These are phyloP conservation scores for Coffea eugenioides DNA, from an alignment of 257 asterid genomes.

Conservation along the genomic window DNA sequence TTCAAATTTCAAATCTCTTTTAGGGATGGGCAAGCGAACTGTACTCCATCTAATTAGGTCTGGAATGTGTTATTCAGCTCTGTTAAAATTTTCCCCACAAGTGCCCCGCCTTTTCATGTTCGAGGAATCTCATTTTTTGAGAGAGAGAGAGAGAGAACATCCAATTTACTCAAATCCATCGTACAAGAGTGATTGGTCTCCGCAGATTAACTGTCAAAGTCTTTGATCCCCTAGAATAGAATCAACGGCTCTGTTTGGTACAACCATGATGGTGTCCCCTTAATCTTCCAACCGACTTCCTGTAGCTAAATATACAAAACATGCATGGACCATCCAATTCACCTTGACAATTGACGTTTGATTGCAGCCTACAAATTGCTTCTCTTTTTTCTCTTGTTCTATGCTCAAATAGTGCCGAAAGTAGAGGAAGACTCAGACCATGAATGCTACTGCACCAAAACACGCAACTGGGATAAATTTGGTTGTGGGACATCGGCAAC, in stretches of 20 bases:
- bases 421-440: background rate
- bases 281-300: background rate
- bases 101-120: background rate
- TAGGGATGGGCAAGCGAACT: too few species aligned
- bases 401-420: background rate
- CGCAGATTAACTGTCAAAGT: background rate
- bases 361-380: background rate
- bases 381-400: background rate
- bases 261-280: background rate
- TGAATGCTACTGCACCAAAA: background rate
- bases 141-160: too few species aligned
- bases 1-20: too few species aligned
- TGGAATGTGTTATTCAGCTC: too few species aligned
- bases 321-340: slow-evolving; percentile 7
- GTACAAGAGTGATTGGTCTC: background rate
- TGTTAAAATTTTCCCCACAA: too few species aligned
- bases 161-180: background rate
- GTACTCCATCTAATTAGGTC: too few species aligned
- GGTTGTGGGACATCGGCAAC: background rate
- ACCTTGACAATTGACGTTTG: background rate
- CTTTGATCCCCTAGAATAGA: background rate
- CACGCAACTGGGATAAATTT: background rate
- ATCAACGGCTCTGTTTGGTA: background rate
- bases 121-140: background rate
- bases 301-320: background rate